A percentile compares a stretch with the other conserved stretches of the same genome.
phyloP scores from a whole-genome alignment of 805 yeast species.

The Ogataea dorogensis region DNA sequence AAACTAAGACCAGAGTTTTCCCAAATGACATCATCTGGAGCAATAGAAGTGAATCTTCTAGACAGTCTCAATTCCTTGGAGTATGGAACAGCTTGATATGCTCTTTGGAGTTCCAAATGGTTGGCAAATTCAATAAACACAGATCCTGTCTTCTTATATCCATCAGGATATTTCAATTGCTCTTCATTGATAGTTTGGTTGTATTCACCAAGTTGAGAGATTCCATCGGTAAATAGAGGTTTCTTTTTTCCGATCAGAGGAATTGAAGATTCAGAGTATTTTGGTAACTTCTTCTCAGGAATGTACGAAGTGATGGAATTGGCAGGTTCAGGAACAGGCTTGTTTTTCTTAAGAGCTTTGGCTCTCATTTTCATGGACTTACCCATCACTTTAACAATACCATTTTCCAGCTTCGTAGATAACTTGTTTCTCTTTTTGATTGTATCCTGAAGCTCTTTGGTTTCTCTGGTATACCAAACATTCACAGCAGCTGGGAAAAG shows the following conservation, averaged over 20 bases:
- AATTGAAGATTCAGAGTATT: slow-evolving; percentile 67
- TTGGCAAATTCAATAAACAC: slow-evolving; percentile 79
- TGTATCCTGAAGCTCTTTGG: slow-evolving; percentile 51
- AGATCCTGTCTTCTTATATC: slow-evolving; percentile 56
- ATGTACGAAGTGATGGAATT: slow-evolving; percentile 62
- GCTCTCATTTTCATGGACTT: slow-evolving; percentile 57
- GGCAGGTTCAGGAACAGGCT: slow-evolving; percentile 53
- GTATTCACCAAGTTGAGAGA: slow-evolving; percentile 63
- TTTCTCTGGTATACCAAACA: slow-evolving; percentile 64
- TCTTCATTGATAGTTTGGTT: slow-evolving; percentile 60
- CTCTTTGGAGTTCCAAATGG: slow-evolving; percentile 85
- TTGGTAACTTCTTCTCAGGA: slow-evolving; percentile 74
- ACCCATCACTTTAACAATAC: slow-evolving; percentile 56
- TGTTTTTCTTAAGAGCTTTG: slow-evolving; percentile 57
- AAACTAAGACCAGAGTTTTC: slow-evolving; percentile 61
- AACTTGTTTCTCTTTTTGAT: slow-evolving; percentile 64
- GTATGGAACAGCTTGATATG: slow-evolving; percentile 76
- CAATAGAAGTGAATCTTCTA: slow-evolving; percentile 56
- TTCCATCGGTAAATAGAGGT: slow-evolving; percentile 73
- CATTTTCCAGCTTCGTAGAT: slow-evolving; percentile 59
- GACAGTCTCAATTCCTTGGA: slow-evolving; percentile 43
- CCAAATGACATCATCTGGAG: slow-evolving; percentile 89
- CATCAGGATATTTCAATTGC: slow-evolving; percentile 52
- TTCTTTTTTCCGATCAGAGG: slow-evolving; percentile 80
- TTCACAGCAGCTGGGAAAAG: slow-evolving; percentile 62